Evolutionary conservation across 1,139 yeast species (phyloP).

Genomic region (Geotrichum citri-aurantii): DNA sequence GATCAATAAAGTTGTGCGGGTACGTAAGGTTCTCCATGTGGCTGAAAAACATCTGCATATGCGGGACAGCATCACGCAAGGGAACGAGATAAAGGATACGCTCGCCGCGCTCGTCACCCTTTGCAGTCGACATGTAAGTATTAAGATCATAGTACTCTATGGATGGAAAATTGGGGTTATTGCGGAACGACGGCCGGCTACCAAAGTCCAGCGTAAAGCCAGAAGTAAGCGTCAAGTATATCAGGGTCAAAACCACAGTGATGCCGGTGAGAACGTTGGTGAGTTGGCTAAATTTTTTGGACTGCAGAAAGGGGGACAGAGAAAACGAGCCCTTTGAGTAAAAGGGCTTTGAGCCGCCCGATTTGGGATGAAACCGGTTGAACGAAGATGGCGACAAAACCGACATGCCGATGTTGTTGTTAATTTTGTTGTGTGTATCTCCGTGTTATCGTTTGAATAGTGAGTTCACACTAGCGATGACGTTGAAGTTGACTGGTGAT

Average conservation of each 20-base stretch:
- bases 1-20: slow-evolving; percentile 60
- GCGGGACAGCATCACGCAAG: slow-evolving; percentile 62
- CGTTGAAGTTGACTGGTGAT: not conserved
- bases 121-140: slow-evolving; percentile 45
- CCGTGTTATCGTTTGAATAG: not conserved
- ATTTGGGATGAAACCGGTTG: not conserved
- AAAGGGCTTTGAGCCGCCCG: not conserved
- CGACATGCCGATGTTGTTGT: not conserved
- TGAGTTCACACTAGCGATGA: not conserved
- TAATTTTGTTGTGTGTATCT: slow-evolving; percentile 1
- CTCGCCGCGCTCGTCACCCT: slow-evolving; percentile 56
- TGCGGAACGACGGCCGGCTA: slow-evolving; percentile 21
- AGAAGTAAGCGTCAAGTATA: not conserved
- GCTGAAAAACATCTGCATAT: slow-evolving; percentile 58
- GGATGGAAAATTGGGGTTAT: slow-evolving; percentile 32
- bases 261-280: not conserved
- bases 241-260: not conserved
- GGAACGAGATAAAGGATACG: slow-evolving; percentile 61
- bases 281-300: not conserved
- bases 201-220: not conserved
- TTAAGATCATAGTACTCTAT: slow-evolving; percentile 53
- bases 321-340: slow-evolving; percentile 1
- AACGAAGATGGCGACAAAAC: not conserved
- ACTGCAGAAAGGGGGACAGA: not conserved
- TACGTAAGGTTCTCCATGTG: slow-evolving; percentile 56